Conservation (phyloP, 2,329 filamentous ascomycete species). For the Epichloe elymi region DNA sequence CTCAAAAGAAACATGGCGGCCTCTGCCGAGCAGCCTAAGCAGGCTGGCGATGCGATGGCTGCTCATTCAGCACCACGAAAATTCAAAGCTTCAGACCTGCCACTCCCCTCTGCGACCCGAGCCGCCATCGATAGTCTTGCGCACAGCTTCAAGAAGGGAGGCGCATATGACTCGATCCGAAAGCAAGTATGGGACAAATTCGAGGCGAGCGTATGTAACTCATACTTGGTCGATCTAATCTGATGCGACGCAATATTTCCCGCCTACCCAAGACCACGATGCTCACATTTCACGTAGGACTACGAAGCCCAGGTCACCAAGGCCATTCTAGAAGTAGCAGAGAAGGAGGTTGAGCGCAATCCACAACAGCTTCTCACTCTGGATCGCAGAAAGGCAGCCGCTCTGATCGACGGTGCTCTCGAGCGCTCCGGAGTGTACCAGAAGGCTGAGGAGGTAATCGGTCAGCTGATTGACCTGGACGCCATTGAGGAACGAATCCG, state of each 20-base stretch:
- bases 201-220: conserved; percentile 44
- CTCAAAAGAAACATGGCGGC: conserved; percentile 13
- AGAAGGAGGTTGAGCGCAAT: conserved; percentile 63
- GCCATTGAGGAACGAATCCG: conserved; percentile 59
- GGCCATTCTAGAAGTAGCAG: conserved; percentile 55
- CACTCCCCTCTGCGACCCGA: conserved; percentile 56
- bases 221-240: not conserved
- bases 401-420: conserved; percentile 64
- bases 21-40: conserved; percentile 12
- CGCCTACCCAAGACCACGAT: conserved; percentile 10
- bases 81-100: conserved; percentile 63
- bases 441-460: conserved; percentile 53
- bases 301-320: conserved; percentile 55
- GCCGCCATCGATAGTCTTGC: conserved; percentile 61
- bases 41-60: conserved; percentile 9
- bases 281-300: conserved; percentile 33
- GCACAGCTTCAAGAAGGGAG: conserved; percentile 78
- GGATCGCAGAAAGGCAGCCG: conserved; percentile 59
- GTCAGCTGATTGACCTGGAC: conserved; percentile 51
- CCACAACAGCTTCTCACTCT: conserved; percentile 57
- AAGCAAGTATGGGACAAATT: conserved; percentile 69
- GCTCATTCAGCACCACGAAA: conserved; percentile 24
- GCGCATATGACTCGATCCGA: conserved; percentile 65
- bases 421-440: conserved; percentile 67
- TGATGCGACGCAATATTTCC: no score